A percentile compares a stretch with the other conserved stretches of the same genome.
Evolutionary conservation across 495 filamentous ascomycete genomes (phyloP).

Genomic region (Neurospora discreta): DNA sequence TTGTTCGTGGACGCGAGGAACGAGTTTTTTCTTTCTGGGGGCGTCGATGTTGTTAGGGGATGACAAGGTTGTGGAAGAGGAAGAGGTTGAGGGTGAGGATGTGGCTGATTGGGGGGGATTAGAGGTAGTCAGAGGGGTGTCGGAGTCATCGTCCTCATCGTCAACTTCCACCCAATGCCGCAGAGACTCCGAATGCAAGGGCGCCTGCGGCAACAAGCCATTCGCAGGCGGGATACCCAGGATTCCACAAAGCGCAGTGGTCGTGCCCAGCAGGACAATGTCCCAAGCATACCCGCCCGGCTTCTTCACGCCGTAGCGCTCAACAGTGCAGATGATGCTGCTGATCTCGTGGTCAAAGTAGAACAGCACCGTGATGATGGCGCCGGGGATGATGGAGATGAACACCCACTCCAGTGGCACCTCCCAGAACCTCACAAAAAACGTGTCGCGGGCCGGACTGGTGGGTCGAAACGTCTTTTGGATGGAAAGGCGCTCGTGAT

Average conservation of each 20-base stretch:
- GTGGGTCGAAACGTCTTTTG: constrained; percentile 49
- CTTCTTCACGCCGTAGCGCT: constrained; percentile 54
- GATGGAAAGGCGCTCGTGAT: constrained; percentile 51
- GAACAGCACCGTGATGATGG: constrained; percentile 60
- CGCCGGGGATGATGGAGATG: constrained; percentile 50
- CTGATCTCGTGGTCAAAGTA: constrained; percentile 69
- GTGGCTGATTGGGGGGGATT: not conserved
- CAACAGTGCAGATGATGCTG: constrained; percentile 63
- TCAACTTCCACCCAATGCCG: constrained; percentile 42
- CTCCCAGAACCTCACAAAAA: constrained; percentile 58
- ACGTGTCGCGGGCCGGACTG: constrained; percentile 43
- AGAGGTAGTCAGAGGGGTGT: not conserved
- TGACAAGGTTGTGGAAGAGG: not conserved
- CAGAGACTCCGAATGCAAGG: constrained; percentile 56
- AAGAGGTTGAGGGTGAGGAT: not conserved
- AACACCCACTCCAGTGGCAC: constrained; percentile 52
- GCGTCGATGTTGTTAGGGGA: not conserved
- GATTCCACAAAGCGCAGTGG: constrained; percentile 58
- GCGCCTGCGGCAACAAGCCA: constrained; percentile 59
- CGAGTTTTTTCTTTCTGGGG: constrained; percentile 1
- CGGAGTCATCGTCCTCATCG: constrained; percentile 10
- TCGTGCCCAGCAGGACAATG: constrained; percentile 54
- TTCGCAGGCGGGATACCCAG: constrained; percentile 61
- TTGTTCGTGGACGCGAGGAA: constrained; percentile 53
- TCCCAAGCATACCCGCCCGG: constrained; percentile 64